phyloP scores from a whole-genome alignment of 768 basidiomycete genomes.

The Lentinula aciculospora region DNA sequence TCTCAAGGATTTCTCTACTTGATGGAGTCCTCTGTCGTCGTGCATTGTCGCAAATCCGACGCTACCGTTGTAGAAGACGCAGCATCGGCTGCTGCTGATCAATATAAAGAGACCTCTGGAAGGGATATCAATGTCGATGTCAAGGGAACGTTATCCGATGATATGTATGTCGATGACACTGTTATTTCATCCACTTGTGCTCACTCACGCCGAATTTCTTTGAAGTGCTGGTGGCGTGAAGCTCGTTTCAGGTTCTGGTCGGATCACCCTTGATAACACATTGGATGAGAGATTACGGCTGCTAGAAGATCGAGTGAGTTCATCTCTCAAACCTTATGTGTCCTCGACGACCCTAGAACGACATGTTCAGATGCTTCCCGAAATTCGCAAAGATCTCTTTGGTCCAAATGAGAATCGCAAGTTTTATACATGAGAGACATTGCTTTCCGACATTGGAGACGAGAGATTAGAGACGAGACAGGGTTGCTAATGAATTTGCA shows the following conservation, averaged over 20 bases:
- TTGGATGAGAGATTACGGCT: conserved; percentile 86
- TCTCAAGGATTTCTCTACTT: conserved; percentile 82
- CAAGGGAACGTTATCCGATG: conserved; percentile 56
- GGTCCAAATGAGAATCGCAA: conserved; percentile 89
- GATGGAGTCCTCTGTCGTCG: conserved; percentile 65
- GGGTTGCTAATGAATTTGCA: neutral
- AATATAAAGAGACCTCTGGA: conserved; percentile 79
- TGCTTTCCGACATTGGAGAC: too few species aligned
- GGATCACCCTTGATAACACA: conserved; percentile 92
- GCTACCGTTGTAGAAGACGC: conserved; percentile 55
- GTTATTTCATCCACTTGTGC: neutral
- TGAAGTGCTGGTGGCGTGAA: conserved; percentile 81
- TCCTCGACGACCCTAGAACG: neutral
- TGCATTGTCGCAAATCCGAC: conserved; percentile 69
- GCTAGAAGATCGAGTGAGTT: conserved; percentile 82
- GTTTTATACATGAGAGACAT: conserved; percentile 62
- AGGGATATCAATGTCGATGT: conserved; percentile 53
- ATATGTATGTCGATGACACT: conserved; percentile 44
- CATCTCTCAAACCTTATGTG: neutral
- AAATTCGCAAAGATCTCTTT: conserved; percentile 86
- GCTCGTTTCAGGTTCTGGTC: conserved; percentile 60
- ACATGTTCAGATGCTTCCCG: conserved; percentile 79
- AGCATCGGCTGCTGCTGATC: conserved; percentile 51
- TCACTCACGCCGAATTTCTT: neutral
- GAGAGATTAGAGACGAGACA: too few species aligned